Evolutionary conservation across 2,329 filamentous ascomycete genomes (phyloP).

Genomic region (Hysterium pulicare): DNA sequence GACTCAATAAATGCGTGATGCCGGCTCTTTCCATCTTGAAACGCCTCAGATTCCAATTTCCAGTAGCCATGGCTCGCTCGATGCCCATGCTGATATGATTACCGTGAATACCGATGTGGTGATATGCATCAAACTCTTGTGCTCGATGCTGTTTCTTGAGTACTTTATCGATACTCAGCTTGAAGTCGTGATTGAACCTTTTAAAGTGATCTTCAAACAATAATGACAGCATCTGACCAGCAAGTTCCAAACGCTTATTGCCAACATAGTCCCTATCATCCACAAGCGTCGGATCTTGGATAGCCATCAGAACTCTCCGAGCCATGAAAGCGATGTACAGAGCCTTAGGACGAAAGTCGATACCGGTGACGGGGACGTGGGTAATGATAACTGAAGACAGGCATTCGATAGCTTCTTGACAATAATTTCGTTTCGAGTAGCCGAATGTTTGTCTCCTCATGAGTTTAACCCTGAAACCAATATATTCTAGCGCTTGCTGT

Average conservation of each 20-base stretch:
- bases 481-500: conserved; percentile 90
- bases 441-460: conserved; percentile 62
- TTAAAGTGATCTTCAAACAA: conserved; percentile 99
- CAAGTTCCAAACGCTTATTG: conserved; percentile 93
- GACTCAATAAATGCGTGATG: conserved; percentile 92
- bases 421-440: conserved; percentile 65
- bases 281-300: conserved; percentile 82
- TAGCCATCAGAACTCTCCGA: conserved; percentile 90
- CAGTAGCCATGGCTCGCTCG: conserved; percentile 93
- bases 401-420: conserved; percentile 89
- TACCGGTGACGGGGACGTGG: conserved; percentile 84
- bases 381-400: conserved; percentile 90
- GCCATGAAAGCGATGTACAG: conserved; percentile 97
- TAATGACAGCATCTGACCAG: conserved; percentile 87
- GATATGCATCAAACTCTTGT: conserved; percentile 80
- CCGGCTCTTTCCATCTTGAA: conserved; percentile 98
- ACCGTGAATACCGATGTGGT: conserved; percentile 79
- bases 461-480: conserved; percentile 84
- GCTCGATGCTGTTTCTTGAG: conserved; percentile 90
- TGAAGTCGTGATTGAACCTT: conserved; percentile 83
- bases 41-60: conserved; percentile 96
- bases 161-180: conserved; percentile 91
- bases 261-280: conserved; percentile 98
- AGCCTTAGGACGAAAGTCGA: conserved; percentile 96
- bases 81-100: conserved; percentile 88